Base-by-base conservation (phyloP, 495 filamentous ascomycete species). In the Aspergillus cristatus region DNA sequence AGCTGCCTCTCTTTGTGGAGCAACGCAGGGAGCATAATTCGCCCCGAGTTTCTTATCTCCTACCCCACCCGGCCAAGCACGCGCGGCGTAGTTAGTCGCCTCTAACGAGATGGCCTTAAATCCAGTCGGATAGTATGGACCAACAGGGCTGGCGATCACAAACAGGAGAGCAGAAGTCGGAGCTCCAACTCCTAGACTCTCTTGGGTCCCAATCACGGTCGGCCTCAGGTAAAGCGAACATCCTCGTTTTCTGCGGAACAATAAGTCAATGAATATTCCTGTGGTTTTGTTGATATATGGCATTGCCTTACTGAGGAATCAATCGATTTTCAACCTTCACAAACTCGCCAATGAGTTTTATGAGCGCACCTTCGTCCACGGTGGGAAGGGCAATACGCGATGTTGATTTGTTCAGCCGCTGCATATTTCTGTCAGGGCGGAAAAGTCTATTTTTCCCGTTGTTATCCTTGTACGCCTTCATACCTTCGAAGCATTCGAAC, bases 401-500 rank as follows among this genome's bases (percentile, higher is more conserved):
- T 2, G 81, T 71, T 6, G 78, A 84, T 37, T 69, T 71, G 7
- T 58, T 46, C 72, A 91, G 79, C 40, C 86, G 81, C 14, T 50
- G 54, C 40, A 68, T 65, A 61, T 93, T 93, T 34, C 70, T 57
- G 37, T 81, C 59, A 1, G 83, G 78, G 22, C 86, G 78, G 69
- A 91, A 91, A 29, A 90, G 60, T 18, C 85, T 79, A 20, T 90
- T 62, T 32, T 74, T 73, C 25, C 80, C 80, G 60, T 89, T 81
- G 29, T 34, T 18, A 24, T 82, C 84, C 40, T 84, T 81, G 67
- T 86, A 89, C 24, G 71, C 74, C 55, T 89, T 91, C 55, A 87
- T 67, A 17, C 85, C 85, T 54, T 91, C 85, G 62, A 90, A 90
- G 62, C 85, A 91, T 47, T 86, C 79, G 25, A 81, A 86, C 3